phyloP scores from a whole-genome alignment of 2,329 filamentous ascomycete genomes.

The Fusarium domesticum region DNA sequence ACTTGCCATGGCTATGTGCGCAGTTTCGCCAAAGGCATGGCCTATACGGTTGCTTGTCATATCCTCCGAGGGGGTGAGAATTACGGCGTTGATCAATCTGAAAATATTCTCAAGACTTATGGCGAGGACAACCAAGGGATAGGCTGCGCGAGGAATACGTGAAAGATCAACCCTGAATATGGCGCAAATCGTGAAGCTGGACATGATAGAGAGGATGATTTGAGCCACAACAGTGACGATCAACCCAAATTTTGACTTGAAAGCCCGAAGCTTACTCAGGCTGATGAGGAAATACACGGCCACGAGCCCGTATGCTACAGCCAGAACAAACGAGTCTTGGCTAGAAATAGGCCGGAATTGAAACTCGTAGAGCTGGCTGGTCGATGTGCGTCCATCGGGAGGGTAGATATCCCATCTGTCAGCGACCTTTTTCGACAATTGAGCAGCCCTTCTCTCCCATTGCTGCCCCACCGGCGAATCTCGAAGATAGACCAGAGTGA shows the following conservation, averaged over 20 bases:
- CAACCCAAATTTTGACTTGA: slow-evolving; percentile 73
- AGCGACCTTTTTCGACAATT: slow-evolving; percentile 48
- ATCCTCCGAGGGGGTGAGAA: slow-evolving; percentile 67
- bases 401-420: slow-evolving; percentile 66
- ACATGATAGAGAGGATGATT: slow-evolving; percentile 69
- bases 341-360: slow-evolving; percentile 71
- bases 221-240: slow-evolving; percentile 69
- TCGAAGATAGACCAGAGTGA: slow-evolving; percentile 68
- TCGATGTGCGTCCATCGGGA: slow-evolving; percentile 49
- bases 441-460: slow-evolving; percentile 61
- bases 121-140: slow-evolving; percentile 72
- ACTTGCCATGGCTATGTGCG: slow-evolving; percentile 65
- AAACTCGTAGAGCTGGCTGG: slow-evolving; percentile 70
- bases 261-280: slow-evolving; percentile 66
- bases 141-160: slow-evolving; percentile 69
- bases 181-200: slow-evolving; percentile 76
- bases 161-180: slow-evolving; percentile 73
- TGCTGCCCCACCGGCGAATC: slow-evolving; percentile 61
- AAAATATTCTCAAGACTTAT: slow-evolving; percentile 80
- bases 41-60: slow-evolving; percentile 67
- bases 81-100: slow-evolving; percentile 72
- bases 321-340: slow-evolving; percentile 61
- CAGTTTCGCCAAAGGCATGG: slow-evolving; percentile 70
- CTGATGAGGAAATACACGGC: slow-evolving; percentile 63
- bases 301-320: slow-evolving; percentile 62